Evolutionary conservation across 345 rosid genomes (phyloP).

Genomic region (Litchi chinensis): DNA sequence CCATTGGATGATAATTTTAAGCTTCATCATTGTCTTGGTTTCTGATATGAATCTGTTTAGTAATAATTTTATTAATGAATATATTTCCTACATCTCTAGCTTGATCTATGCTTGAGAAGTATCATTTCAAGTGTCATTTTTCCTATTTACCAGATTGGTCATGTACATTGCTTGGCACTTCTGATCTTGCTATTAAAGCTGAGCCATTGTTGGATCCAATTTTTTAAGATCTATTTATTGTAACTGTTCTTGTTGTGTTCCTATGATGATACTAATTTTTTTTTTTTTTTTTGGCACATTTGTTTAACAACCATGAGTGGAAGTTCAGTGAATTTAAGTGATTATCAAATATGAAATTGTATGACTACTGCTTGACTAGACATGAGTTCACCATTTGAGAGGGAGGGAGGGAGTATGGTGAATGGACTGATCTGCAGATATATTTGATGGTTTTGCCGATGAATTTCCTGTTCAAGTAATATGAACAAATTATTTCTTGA

Average conservation of each 20-base stretch:
- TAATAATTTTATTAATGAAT: neutral
- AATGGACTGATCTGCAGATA: neutral
- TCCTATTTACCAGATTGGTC: neutral
- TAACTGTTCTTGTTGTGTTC: no score
- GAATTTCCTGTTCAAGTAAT: neutral
- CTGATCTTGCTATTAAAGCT: neutral
- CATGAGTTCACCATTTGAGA: neutral
- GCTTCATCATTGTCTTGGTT: neutral
- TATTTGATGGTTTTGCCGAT: neutral
- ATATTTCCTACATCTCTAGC: neutral
- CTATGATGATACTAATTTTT: no score
- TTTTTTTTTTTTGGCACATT: no score
- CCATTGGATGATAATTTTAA: neutral
- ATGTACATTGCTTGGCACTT: neutral
- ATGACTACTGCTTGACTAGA: neutral
- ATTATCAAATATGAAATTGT: neutral
- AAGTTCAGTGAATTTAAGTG: neutral
- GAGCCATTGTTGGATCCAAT: neutral
- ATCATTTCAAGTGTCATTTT: neutral
- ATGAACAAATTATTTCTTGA: neutral
- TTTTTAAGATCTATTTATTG: no score
- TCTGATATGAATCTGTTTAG: neutral
- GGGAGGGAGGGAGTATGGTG: neutral
- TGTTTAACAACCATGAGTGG: neutral
- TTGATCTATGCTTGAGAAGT: neutral